phyloP scores from a whole-genome alignment of 78 protist genomes.

The Dictyostelium brefeldianum region DNA sequence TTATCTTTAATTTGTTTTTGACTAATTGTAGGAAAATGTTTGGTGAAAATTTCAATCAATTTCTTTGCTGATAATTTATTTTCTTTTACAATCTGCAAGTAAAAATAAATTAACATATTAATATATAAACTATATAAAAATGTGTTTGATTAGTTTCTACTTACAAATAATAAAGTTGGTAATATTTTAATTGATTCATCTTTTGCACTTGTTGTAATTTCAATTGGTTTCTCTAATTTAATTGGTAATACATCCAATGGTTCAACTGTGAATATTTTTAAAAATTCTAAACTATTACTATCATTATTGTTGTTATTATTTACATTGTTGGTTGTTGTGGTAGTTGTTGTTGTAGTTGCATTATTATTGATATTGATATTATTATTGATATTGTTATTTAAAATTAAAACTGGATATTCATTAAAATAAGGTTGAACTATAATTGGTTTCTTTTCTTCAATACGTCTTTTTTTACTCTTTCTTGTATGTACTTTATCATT shows the following conservation, averaged over 20 bases:
- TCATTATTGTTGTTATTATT: background rate
- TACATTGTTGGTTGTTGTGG: background rate
- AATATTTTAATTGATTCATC: background rate
- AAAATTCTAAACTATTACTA: background rate
- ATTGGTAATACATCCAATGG: slow-evolving; percentile 37
- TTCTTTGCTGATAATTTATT: slow-evolving; percentile 26
- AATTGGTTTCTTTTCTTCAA: slow-evolving; percentile 41
- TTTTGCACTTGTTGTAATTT: background rate
- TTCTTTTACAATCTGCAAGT: slow-evolving; percentile 17
- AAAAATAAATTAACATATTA: background rate
- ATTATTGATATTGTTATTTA: background rate
- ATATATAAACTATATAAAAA: background rate
- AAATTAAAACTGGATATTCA: background rate
- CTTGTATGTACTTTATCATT: slow-evolving; percentile 14
- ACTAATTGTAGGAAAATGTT: slow-evolving; percentile 3
- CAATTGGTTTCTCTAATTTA: slow-evolving; percentile 34
- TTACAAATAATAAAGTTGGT: slow-evolving; percentile 53
- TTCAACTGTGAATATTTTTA: slow-evolving; percentile 44
- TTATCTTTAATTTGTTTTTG: slow-evolving; percentile 29
- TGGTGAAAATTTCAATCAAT: slow-evolving; percentile 6
- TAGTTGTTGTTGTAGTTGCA: background rate
- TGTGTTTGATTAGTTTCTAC: background rate
- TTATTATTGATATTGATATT: background rate
- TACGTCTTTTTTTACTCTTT: slow-evolving; percentile 25
- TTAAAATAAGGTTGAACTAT: slow-evolving; percentile 29